Conservation (phyloP, 148 eudicot species). For the Silene conica region DNA sequence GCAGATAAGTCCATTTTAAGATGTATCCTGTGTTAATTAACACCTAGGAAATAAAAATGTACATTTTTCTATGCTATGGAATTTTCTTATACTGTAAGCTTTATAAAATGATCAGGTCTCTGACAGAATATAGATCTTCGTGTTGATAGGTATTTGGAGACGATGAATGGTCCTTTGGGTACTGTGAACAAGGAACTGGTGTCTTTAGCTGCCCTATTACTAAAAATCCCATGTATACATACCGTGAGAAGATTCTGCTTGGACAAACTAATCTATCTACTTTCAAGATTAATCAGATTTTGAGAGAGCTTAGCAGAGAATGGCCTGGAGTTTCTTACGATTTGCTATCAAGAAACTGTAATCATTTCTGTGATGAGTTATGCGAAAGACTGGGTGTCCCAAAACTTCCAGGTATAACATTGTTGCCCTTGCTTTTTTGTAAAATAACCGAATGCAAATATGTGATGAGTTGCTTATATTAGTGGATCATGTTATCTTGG, state of each 20-base stretch:
- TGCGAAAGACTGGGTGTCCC: constrained; percentile 87
- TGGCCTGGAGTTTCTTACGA: constrained; percentile 94
- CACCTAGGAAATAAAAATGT: neutral
- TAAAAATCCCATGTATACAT: constrained; percentile 91
- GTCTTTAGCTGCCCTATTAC: constrained; percentile 86
- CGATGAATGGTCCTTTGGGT: constrained; percentile 99
- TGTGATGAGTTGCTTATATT: neutral
- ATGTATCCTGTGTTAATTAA: neutral
- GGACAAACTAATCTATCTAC: constrained; percentile 61
- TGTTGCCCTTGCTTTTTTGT: neutral
- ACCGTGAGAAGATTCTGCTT: constrained; percentile 76
- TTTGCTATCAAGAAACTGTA: constrained; percentile 83
- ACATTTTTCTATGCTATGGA: neutral
- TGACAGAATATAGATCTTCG: constrained; percentile 5
- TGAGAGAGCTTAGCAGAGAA: constrained; percentile 87
- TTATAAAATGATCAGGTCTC: neutral
- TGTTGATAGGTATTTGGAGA: constrained; percentile 67
- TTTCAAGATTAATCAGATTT: constrained; percentile 61
- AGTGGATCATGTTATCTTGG: neutral
- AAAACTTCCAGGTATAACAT: constrained; percentile 78
- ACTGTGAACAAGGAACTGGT: constrained; percentile 89
- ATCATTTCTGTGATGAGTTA: constrained; percentile 89
- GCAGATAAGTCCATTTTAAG: neutral
- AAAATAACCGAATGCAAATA: neutral
- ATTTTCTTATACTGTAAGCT: neutral